Base-by-base conservation (phyloP, 2,329 filamentous ascomycete genomes). In the Xylariaceae sp. region DNA sequence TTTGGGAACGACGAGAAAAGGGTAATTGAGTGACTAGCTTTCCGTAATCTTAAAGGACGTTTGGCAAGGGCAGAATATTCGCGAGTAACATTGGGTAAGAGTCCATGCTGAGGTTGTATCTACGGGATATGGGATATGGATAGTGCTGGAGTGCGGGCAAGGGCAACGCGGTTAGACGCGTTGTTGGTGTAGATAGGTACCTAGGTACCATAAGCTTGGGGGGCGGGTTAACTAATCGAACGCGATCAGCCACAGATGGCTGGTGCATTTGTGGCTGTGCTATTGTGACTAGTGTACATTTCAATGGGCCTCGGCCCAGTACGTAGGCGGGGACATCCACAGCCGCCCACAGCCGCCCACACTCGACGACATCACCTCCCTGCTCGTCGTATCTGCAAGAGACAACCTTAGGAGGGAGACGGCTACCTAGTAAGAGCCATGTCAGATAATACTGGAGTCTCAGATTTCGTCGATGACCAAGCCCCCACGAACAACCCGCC, bases 221-320 rank as follows among this genome's bases (percentile, higher is more conserved):
- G 48, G 29, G 29, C 16, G 29, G 50, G 56, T 61, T n/a, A n/a
- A 46, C 58, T 55, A 65, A 65, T 64, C 61, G 59, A 59, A 56
- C 57, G 54, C 50, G 55, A 19, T 36, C 21, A 59, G 61, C 58
- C 58, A 63, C 60, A 53, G 2, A 26, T 10, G 21, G 21, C 21
- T 43, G 6, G 21, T 7, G 21, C 18, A 1, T 40, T 18, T 43
- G 41, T 43, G 41, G 41, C 41, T 26, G 40, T 43, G 41, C 43
- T 15, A 12, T 10, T 19, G 16, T 4, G n/a, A n/a, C n/a, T n/a
- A n/a, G 4, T 18, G 16, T 9, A 18, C 8, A 26, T 26, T 26
- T 26, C 26, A 26, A 8, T 26, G 26, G 26, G 26, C 13, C 32
- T 10, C 32, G 29, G 10, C 32, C 32, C 10, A 3, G 32, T 13